phyloP scores from a whole-genome alignment of 495 filamentous ascomycete species.

The Tuber magnatum region DNA sequence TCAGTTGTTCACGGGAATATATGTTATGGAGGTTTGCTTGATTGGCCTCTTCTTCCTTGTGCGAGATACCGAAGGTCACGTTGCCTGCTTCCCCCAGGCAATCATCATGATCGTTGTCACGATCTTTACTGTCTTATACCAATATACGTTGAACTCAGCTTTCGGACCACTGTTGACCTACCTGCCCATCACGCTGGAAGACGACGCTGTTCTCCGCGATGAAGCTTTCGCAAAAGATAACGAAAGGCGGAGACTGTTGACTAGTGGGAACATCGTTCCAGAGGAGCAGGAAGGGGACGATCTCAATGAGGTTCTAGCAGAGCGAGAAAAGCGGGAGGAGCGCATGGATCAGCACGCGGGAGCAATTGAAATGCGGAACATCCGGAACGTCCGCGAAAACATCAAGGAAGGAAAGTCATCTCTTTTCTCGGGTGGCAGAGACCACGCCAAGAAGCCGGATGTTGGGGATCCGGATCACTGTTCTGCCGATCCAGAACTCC shows the following conservation, averaged over 20 bases:
- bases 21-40: conserved; percentile 87
- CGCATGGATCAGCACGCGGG: conserved; percentile 45
- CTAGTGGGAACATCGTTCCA: conserved; percentile 47
- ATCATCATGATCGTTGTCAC: conserved; percentile 79
- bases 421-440: conserved; percentile 9
- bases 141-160: conserved; percentile 69
- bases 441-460: conserved; percentile 9
- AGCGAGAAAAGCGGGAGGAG: conserved; percentile 41
- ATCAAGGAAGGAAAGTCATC: conserved; percentile 25
- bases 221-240: conserved; percentile 81
- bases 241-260: conserved; percentile 50
- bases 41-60: conserved; percentile 89
- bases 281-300: conserved; percentile 50
- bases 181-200: conserved; percentile 89
- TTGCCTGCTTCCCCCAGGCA: conserved; percentile 68
- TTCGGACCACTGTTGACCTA: conserved; percentile 83
- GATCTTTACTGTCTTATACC: conserved; percentile 68
- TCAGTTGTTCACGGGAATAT: conserved; percentile 88
- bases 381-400: conserved; percentile 41
- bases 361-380: conserved; percentile 56
- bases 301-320: conserved; percentile 45
- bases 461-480: conserved; percentile 6
- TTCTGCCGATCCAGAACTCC: too few relatives aligned
- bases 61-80: conserved; percentile 52
- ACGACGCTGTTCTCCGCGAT: conserved; percentile 82